Base-by-base conservation (phyloP, 345 rosid genomes). In the Gossypium thurberi region DNA sequence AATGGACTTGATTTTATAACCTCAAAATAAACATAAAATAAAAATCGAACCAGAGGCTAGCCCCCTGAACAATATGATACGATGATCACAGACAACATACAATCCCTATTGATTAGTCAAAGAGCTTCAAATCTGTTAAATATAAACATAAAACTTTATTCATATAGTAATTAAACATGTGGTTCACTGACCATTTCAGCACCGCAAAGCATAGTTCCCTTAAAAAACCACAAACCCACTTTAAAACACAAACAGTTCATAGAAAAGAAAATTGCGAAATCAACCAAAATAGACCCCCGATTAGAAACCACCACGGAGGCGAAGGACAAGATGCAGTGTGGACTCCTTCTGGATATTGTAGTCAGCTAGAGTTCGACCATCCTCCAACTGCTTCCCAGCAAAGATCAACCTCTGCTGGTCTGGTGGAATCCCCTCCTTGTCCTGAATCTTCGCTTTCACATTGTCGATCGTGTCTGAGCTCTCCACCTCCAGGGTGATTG, bases 291-390 rank as follows among this genome's bases (percentile, higher is more conserved):
- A 55, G 13, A 61, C 23, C 33, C 66, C 7, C 6, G 3, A 15
- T 73, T 57, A 82, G 55, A 77, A 76, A 46, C 89, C 89, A 3
- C 89, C 89, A 21, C 87, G 87, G 43, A 86, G 89, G 42, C 89
- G 89, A 10, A 82, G 89, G 72, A 86, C 87, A 65, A 86, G 61
- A 20, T 86, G 87, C 33, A 86, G 78, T 1, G 89, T 86, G 40
- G 89, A 86, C 70, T 86, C 89, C 64, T 70, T 70, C 62, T 70
- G 73, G 56, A 84, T 84, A 20, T 84, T 84, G 69, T 84, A 84
- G 59, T 85, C 87, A 0, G 84, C 85, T 1, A 82, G 75, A 2
- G 87, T 85, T 8, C 85, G 72, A 10, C 87, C 87, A 59, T 85
- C 87, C 47, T 85, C 87, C 0, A 85, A 65, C 75, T 85, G 85